A percentile compares a stretch with the other conserved stretches of the same genome.
Conservation (phyloP, 805 yeast genomes). For the Crinitomyces ghanaensis region DNA sequence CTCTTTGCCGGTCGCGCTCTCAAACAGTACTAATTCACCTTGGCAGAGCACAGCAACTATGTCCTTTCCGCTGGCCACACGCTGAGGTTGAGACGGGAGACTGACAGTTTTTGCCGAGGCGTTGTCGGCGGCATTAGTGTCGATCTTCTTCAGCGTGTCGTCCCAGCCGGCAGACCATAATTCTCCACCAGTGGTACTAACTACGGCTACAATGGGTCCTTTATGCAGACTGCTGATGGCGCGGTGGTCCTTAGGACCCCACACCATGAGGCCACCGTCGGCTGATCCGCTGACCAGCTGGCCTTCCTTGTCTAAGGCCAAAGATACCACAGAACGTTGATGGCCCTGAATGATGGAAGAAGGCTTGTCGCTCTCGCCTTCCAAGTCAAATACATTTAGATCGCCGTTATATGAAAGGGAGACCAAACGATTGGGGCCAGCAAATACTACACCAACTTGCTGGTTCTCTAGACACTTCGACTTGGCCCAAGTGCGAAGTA, state of each 20-base stretch:
- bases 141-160: constrained; percentile 45
- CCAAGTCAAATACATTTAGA: constrained; percentile 52
- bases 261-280: constrained; percentile 62
- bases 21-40: no score
- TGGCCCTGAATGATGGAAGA: constrained; percentile 53
- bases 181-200: constrained; percentile 24
- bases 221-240: constrained; percentile 39
- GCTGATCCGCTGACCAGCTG: constrained; percentile 55
- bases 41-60: no score
- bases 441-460: constrained; percentile 66
- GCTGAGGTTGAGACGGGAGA: no score
- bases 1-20: no score
- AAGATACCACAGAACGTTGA: constrained; percentile 67
- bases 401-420: constrained; percentile 66
- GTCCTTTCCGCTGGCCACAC: no score
- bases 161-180: constrained; percentile 79
- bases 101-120: no score
- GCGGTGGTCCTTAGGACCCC: constrained; percentile 35
- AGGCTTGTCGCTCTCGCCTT: constrained; percentile 25
- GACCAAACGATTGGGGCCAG: constrained; percentile 44
- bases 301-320: constrained; percentile 25
- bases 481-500: constrained; percentile 40
- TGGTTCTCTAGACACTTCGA: constrained; percentile 46
- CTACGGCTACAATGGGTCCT: constrained; percentile 53
- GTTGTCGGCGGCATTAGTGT: not conserved